Base-by-base conservation (phyloP, 306 rosid species). In the Malus sylvestris region DNA sequence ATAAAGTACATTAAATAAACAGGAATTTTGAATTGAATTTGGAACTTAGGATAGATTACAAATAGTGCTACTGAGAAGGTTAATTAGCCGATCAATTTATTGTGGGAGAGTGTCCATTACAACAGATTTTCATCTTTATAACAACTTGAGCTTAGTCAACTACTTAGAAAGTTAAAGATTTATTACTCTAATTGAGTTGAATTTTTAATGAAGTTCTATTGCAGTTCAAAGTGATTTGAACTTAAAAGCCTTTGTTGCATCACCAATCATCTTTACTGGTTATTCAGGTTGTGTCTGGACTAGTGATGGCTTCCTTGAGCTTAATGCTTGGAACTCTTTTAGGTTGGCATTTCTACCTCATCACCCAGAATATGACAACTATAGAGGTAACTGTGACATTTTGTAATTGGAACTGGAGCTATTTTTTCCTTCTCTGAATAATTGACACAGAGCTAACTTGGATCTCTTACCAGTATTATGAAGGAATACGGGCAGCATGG, bases 331-430 rank as follows among this genome's bases (percentile, higher is more conserved):
- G 84, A 63, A 87, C 91, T 75, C 94, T 93, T 68, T 76, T 81
- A 71, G 93, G 89, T 72, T 93, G 98, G 98, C 96, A 91, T 86
- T 66, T 87, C 84, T 93, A 91, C 87, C 97, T 93, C 70, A 77
- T 83, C 71, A 84, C 87, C 83, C 91, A 77, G 25, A 93, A 93
- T 71, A 87, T 87, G 97, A 89, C 97, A 76, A 93, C 98, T 80
- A 88, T 91, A 77, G 98, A 93, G 98, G 98, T 90, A 44, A 86
- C 22, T 82, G 70, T 67, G 13, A 67, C 45, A 53, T 84, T 71
- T 72, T 16, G 70, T 58, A 59, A 32, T 46, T 73, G 75, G 49
- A 71, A 72, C 20, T 67, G 27, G 62, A 76, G 40, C 69, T 75
- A 40, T 57, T 16, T 16, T 15, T 70, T 65, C 20, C n/a, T 33